These are phyloP conservation scores for Cladosporium cucumerinum DNA, from an alignment of 2,329 filamentous ascomycete genomes.

Conservation along the genomic window DNA sequence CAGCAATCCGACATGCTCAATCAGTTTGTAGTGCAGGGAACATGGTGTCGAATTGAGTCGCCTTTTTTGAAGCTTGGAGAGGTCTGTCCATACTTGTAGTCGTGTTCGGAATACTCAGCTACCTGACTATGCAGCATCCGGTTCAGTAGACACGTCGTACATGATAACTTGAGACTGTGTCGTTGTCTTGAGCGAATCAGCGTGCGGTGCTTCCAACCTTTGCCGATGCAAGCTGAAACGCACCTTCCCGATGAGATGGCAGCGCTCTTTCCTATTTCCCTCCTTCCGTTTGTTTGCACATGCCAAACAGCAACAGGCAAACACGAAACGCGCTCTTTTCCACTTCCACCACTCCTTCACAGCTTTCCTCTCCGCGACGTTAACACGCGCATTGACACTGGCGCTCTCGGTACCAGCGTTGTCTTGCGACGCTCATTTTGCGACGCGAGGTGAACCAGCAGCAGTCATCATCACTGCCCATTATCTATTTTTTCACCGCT, in stretches of 20 bases:
- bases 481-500: not conserved
- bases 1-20: not conserved
- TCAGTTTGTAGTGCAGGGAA: not conserved
- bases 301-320: conserved; percentile 6
- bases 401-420: not conserved
- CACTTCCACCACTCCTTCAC: not conserved
- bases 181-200: not conserved
- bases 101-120: not conserved
- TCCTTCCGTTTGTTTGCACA: not conserved
- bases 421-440: not conserved
- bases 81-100: not conserved
- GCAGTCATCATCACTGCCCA: not conserved
- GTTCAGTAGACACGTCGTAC: too few relatives aligned
- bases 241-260: not conserved
- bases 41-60: too few relatives aligned
- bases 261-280: not conserved
- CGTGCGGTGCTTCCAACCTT: not conserved
- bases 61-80: not conserved
- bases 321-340: not conserved
- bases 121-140: not conserved
- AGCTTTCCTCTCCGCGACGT: not conserved
- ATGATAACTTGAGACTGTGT: not conserved
- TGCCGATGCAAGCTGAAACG: not conserved
- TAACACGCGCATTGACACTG: not conserved
- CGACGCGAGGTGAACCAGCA: not conserved